Base-by-base conservation (phyloP, 1,284 basidiomycete species). In the Meripilus lineatus region DNA sequence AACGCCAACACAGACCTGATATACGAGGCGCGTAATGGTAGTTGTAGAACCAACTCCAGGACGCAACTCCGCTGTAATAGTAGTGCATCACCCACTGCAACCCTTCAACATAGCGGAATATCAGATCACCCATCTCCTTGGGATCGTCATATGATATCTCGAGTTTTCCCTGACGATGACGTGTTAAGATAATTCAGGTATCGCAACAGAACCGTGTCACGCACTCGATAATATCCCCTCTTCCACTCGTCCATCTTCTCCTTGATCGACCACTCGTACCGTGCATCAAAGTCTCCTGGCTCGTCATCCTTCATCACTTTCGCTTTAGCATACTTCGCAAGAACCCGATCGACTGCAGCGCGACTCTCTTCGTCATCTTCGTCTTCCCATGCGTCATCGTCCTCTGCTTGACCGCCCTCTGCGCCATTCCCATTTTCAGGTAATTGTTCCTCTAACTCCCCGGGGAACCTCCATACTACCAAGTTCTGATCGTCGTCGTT, bases 1-100 rank as follows among this genome's bases (percentile, higher is more conserved):
- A 43, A 21, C 47, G 3, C 18, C 23, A 30, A 38, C 3, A 58
- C 76, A 47, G 52, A 91, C 92, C 93, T 32, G 90, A 91, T 51
- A 96, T 94, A 40, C 92, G 81, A 13, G 93, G 95, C 0, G 95
- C 89, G 64, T 96, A 99, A 64, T 99, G 95, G 63, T 97, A 98
- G 62, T 94, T 74, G 69, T 98, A 99, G 72, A 97, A 99, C 96
- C 96, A 99, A 21, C 91, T 81, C 95, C 95, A 99, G 4, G 92
- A 94, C 2, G 91, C 89, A 13, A 97, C 93, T 26, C 95, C 95
- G 52, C 89, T 84, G 67, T 98, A 98, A 65, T 99, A 99, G 67
- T 99, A 99, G 63, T 93, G 89, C 81, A 99, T 87, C 24, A 99
- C 93, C 96, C 95, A 99, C 62, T 99, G 96, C 49, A 99, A 68